Conservation (phyloP, 1,284 basidiomycete species). For the Mycena citricolor region DNA sequence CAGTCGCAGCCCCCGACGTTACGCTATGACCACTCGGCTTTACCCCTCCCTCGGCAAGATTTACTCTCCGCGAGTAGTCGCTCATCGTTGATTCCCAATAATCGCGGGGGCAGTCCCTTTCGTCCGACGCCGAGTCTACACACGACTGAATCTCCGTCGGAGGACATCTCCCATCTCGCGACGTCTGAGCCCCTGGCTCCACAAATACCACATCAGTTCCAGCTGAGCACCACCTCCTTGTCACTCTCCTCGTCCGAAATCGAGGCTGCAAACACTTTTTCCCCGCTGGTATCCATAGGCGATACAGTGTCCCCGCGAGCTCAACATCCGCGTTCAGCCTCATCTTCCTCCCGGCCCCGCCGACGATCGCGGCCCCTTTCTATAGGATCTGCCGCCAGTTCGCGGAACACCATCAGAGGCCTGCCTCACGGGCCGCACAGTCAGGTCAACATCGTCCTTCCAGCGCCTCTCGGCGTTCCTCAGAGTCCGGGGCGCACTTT, state of each 20-base stretch:
- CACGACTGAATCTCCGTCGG: slow-evolving; percentile 20
- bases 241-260: slow-evolving; percentile 18
- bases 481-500: slow-evolving; percentile 25
- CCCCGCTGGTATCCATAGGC: slow-evolving; percentile 16
- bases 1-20: slow-evolving; percentile 17
- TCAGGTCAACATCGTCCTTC: slow-evolving; percentile 59
- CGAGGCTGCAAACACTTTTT: slow-evolving; percentile 10
- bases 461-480: slow-evolving; percentile 47
- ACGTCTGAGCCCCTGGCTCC: slow-evolving; percentile 3
- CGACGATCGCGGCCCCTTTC: slow-evolving; percentile 38
- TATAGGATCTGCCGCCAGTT: slow-evolving; percentile 40
- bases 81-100: slow-evolving; percentile 17
- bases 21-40: slow-evolving; percentile 25
- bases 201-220: slow-evolving; percentile 13
- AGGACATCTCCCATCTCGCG: slow-evolving; percentile 9
- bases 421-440: slow-evolving; percentile 54
- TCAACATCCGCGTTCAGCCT: slow-evolving; percentile 18
- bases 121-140: slow-evolving; percentile 15
- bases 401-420: slow-evolving; percentile 41
- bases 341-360: slow-evolving; percentile 24
- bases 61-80: slow-evolving; percentile 9
- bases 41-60: slow-evolving; percentile 9
- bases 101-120: slow-evolving; percentile 13
- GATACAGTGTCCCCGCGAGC: slow-evolving; percentile 20
- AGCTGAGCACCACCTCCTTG: slow-evolving; percentile 18